Evolutionary conservation across 495 filamentous ascomycete species (phyloP).

Genomic region (Neohortaea acidophila): DNA sequence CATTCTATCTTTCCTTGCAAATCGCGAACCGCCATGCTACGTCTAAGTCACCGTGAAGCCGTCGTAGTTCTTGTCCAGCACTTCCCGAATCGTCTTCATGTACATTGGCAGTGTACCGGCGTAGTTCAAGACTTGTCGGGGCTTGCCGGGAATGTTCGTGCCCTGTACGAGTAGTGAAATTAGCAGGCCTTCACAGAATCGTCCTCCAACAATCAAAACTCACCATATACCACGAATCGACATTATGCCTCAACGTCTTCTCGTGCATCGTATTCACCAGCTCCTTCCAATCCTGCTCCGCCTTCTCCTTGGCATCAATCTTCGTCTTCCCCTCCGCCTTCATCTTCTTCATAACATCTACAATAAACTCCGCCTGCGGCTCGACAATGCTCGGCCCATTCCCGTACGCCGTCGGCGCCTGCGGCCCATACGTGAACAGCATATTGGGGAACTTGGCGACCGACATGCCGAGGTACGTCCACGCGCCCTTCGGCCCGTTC

Average conservation of each 20-base stretch:
- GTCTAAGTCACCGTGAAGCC: conserved; percentile 7
- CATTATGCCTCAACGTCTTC: conserved; percentile 6
- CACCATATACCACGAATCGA: conserved; percentile 13
- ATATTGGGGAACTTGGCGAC: conserved; percentile 36
- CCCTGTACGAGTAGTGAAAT: conserved; percentile 1
- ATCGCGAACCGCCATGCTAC: too few relatives aligned
- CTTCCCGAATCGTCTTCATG: conserved; percentile 8
- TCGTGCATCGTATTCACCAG: conserved; percentile 2
- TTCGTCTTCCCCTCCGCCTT: conserved; percentile 22
- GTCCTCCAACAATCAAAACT: not conserved
- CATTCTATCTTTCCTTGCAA: too few relatives aligned
- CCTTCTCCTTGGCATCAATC: conserved; percentile 29
- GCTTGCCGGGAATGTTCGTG: conserved; percentile 13
- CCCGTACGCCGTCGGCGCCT: conserved; percentile 32
- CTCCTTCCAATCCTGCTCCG: conserved; percentile 29
- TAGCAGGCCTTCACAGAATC: not conserved
- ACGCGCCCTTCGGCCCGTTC: conserved; percentile 23
- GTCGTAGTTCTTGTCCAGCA: conserved; percentile 4
- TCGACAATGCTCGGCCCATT: conserved; percentile 39
- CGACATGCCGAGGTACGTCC: conserved; percentile 35
- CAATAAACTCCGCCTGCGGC: conserved; percentile 39
- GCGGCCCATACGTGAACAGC: conserved; percentile 36
- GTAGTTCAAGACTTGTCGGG: conserved; percentile 11
- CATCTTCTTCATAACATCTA: conserved; percentile 31
- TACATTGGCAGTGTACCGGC: conserved; percentile 9